Percentiles rank a stretch among this genome's conserved stretches.
These are phyloP conservation scores for Tetradesmus lagerheimii DNA, from an alignment of 139 green algal species.

Conservation along the genomic window DNA sequence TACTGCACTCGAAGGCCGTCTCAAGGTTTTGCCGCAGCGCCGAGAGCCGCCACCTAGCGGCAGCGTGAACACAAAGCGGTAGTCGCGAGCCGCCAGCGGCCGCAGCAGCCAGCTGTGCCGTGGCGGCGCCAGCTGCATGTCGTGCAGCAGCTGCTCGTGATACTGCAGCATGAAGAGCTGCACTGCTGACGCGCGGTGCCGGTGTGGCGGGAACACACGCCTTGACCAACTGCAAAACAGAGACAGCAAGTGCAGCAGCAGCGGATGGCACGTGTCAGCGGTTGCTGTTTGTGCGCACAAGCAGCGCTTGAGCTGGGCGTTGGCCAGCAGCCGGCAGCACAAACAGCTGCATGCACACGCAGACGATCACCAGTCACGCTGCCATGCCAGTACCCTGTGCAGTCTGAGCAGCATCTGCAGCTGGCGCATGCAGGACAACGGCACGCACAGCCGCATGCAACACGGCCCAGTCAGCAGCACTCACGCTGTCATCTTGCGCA, in stretches of 20 bases:
- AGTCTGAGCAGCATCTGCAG: no score
- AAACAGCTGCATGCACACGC: no score
- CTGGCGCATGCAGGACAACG: background rate
- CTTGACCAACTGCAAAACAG: conserved; percentile 41
- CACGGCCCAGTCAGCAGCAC: background rate
- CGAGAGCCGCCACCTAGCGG: background rate
- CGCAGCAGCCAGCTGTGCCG: background rate
- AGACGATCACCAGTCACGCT: no score
- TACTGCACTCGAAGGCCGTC: no score
- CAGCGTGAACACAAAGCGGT: background rate
- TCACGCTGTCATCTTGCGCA: background rate
- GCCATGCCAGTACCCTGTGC: no score
- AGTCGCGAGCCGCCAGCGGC: background rate
- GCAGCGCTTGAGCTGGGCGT: no score
- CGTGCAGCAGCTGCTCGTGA: conserved; percentile 50
- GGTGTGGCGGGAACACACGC: conserved; percentile 37
- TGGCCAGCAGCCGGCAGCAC: no score
- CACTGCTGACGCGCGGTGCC: conserved; percentile 33
- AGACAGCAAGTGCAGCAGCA: no score
- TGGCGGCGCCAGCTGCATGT: conserved; percentile 20
- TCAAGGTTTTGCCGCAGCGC: no score
- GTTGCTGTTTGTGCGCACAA: no score
- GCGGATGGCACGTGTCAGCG: background rate
- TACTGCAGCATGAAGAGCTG: conserved; percentile 52
- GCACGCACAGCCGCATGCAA: background rate